These are phyloP conservation scores for Ophiobolus disseminans DNA, from an alignment of 2,329 filamentous ascomycete genomes.

Conservation along the genomic window DNA sequence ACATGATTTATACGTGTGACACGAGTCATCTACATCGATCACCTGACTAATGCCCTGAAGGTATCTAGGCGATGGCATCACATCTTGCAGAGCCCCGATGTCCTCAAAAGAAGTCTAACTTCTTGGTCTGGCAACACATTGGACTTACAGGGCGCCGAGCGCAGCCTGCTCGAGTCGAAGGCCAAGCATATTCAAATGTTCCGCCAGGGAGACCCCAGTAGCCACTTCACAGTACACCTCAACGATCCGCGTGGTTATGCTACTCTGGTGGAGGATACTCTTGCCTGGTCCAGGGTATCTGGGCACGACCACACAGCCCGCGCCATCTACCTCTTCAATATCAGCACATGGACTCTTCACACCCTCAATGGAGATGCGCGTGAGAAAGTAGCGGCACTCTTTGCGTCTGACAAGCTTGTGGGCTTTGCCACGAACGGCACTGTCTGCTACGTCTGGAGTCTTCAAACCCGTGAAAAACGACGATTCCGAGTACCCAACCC, in stretches of 20 bases:
- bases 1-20: not conserved
- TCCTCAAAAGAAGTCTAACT: slow-evolving; percentile 27
- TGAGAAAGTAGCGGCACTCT: slow-evolving; percentile 22
- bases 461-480: slow-evolving; percentile 12
- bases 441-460: slow-evolving; percentile 30
- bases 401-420: slow-evolving; percentile 34
- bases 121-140: slow-evolving; percentile 32
- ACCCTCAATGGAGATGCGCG: slow-evolving; percentile 24
- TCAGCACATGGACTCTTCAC: slow-evolving; percentile 26
- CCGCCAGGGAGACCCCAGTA: slow-evolving; percentile 23
- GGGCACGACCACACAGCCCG: slow-evolving; percentile 1
- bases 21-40: slow-evolving; percentile 1
- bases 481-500: slow-evolving; percentile 30
- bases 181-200: slow-evolving; percentile 36
- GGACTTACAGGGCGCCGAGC: slow-evolving; percentile 17
- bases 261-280: slow-evolving; percentile 23
- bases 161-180: slow-evolving; percentile 22
- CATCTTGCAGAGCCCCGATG: slow-evolving; percentile 31
- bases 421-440: slow-evolving; percentile 21
- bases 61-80: slow-evolving; percentile 45
- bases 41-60: slow-evolving; percentile 15
- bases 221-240: slow-evolving; percentile 1
- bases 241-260: not conserved
- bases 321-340: slow-evolving; percentile 27
- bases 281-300: slow-evolving; percentile 18